Conservation (phyloP, 2,329 filamentous ascomycete genomes). For the Pseudopyrenochaeta lycopersici region DNA sequence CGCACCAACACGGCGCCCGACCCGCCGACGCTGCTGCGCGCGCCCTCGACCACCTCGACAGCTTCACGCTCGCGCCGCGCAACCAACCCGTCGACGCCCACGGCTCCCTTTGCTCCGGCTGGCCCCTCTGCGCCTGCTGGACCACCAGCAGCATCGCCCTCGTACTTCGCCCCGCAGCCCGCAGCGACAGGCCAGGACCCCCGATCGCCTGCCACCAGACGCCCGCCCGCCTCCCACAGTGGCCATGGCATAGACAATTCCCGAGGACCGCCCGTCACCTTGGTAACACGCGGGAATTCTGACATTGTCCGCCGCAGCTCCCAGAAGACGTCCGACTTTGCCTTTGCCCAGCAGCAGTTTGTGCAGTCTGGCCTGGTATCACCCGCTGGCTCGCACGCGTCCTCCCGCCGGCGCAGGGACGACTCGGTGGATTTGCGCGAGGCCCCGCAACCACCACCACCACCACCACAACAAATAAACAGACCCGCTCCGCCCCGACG, state of each 20-base stretch:
- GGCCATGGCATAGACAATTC: slow-evolving; percentile 61
- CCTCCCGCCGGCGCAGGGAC: slow-evolving; percentile 24
- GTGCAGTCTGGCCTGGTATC: slow-evolving; percentile 31
- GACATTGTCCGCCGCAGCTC: slow-evolving; percentile 43
- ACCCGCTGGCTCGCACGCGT: slow-evolving; percentile 28
- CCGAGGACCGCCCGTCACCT: slow-evolving; percentile 60
- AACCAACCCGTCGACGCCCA: slow-evolving; percentile 41
- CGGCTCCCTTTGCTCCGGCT: slow-evolving; percentile 21
- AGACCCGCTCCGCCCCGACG: slow-evolving; percentile 24
- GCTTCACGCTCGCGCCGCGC: slow-evolving; percentile 29
- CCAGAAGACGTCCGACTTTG: slow-evolving; percentile 39
- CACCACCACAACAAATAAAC: slow-evolving; percentile 22
- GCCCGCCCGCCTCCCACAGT: slow-evolving; percentile 58
- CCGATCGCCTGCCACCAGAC: slow-evolving; percentile 44
- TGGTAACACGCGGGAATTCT: slow-evolving; percentile 55
- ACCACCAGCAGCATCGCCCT: slow-evolving; percentile 17
- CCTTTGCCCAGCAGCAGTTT: slow-evolving; percentile 40
- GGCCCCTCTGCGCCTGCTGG: slow-evolving; percentile 19
- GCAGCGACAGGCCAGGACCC: slow-evolving; percentile 36
- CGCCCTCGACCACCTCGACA: slow-evolving; percentile 37
- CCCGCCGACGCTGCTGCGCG: slow-evolving; percentile 38
- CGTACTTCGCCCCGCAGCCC: slow-evolving; percentile 46
- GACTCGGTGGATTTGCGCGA: slow-evolving; percentile 23
- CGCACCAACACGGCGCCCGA: slow-evolving; percentile 36
- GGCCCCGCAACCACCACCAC: slow-evolving; percentile 15